phyloP scores from a whole-genome alignment of 148 eudicot species.

The Amaranthus cruentus region DNA sequence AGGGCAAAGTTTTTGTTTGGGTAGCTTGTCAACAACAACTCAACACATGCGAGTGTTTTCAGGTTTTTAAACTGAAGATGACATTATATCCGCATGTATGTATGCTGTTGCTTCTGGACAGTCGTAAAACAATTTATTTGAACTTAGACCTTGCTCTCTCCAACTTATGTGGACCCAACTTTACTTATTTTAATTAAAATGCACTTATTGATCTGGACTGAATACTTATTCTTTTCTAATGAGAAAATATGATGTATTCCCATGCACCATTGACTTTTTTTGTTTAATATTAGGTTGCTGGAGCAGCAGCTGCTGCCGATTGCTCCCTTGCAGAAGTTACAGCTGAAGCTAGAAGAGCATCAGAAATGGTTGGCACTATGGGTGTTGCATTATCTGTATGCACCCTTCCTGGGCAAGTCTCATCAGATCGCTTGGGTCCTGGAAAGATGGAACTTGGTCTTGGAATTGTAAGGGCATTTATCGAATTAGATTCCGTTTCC shows the following conservation, averaged over 20 bases:
- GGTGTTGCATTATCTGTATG: conserved; percentile 97
- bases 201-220: too few species aligned
- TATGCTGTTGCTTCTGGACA: background rate
- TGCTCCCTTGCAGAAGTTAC: conserved; percentile 75
- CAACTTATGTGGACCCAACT: too few species aligned
- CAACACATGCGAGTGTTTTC: background rate
- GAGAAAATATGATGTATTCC: background rate
- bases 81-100: background rate
- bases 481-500: background rate
- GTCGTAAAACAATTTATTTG: background rate
- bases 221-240: background rate
- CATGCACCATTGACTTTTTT: background rate
- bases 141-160: background rate
- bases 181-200: too few species aligned
- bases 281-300: conserved; percentile 57
- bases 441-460: conserved; percentile 99
- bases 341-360: conserved; percentile 80
- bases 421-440: conserved; percentile 90
- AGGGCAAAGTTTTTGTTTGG: background rate
- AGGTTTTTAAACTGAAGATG: background rate
- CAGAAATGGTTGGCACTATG: conserved; percentile 92
- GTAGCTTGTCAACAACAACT: background rate
- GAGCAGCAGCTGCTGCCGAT: conserved; percentile 93
- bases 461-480: conserved; percentile 69
- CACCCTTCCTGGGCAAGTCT: conserved; percentile 86